phyloP scores from a whole-genome alignment of 768 basidiomycete species.

The Galerina marginata region DNA sequence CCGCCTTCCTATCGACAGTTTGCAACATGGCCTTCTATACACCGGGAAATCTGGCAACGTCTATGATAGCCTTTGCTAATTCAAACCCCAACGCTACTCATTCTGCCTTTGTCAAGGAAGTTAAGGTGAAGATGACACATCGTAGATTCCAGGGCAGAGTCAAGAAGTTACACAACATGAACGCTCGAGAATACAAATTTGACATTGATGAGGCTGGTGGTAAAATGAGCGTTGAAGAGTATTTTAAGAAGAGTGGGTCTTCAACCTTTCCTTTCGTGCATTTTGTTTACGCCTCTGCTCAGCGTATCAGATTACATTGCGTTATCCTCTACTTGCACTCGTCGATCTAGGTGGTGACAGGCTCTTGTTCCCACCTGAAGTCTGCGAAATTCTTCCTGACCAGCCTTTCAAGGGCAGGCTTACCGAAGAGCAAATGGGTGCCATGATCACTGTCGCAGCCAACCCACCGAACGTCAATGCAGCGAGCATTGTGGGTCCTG shows the following conservation, averaged over 20 bases:
- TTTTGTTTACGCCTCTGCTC: background rate
- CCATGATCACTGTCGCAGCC: slow-evolving; percentile 76
- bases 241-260: slow-evolving; percentile 68
- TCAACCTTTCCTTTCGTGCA: slow-evolving; percentile 25
- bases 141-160: slow-evolving; percentile 79
- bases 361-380: slow-evolving; percentile 65
- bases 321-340: slow-evolving; percentile 55
- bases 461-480: slow-evolving; percentile 77
- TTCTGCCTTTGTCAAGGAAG: slow-evolving; percentile 66
- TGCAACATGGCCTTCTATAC: slow-evolving; percentile 68
- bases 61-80: slow-evolving; percentile 57
- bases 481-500: slow-evolving; percentile 57
- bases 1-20: slow-evolving; percentile 31
- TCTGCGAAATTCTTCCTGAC: slow-evolving; percentile 73
- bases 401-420: slow-evolving; percentile 77
- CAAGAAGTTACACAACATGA: slow-evolving; percentile 55
- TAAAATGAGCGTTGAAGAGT: slow-evolving; percentile 64
- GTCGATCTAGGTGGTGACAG: slow-evolving; percentile 63
- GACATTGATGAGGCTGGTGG: slow-evolving; percentile 59
- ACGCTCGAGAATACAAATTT: slow-evolving; percentile 58
- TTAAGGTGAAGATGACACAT: slow-evolving; percentile 70
- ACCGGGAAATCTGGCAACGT: slow-evolving; percentile 67
- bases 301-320: slow-evolving; percentile 68
- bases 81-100: slow-evolving; percentile 64
- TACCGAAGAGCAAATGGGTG: slow-evolving; percentile 68